These are phyloP conservation scores for Leccinum sublutescens DNA, from an alignment of 768 basidiomycete species.

Conservation along the genomic window DNA sequence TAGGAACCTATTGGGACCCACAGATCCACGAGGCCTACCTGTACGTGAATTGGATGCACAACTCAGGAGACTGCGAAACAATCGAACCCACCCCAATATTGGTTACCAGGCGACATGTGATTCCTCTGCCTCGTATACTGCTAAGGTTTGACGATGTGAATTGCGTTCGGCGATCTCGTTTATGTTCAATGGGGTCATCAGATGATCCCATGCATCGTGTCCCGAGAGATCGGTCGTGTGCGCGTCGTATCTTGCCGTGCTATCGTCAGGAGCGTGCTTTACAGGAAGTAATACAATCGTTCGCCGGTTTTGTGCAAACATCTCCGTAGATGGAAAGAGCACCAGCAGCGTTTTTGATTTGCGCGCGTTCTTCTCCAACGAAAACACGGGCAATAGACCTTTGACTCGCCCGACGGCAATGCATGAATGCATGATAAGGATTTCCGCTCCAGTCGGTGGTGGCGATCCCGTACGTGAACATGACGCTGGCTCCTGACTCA, in stretches of 20 bases:
- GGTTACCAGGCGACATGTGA: background rate
- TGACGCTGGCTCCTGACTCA: background rate
- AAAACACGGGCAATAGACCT: background rate
- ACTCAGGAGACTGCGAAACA: background rate
- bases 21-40: background rate
- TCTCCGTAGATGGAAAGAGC: background rate
- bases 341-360: background rate
- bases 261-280: background rate
- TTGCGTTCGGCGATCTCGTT: background rate
- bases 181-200: background rate
- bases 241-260: background rate
- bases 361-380: background rate
- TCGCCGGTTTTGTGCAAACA: background rate
- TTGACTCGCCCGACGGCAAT: background rate
- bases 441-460: background rate
- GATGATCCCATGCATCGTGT: background rate
- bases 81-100: background rate
- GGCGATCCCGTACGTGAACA: background rate
- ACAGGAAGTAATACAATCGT: background rate
- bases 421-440: background rate
- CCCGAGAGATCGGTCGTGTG: background rate
- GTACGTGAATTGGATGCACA: background rate
- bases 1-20: background rate
- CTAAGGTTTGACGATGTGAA: constrained; percentile 8
- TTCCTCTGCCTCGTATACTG: background rate